Conservation (phyloP, 1,139 yeast genomes). For the Yamadazyma blattariae region DNA sequence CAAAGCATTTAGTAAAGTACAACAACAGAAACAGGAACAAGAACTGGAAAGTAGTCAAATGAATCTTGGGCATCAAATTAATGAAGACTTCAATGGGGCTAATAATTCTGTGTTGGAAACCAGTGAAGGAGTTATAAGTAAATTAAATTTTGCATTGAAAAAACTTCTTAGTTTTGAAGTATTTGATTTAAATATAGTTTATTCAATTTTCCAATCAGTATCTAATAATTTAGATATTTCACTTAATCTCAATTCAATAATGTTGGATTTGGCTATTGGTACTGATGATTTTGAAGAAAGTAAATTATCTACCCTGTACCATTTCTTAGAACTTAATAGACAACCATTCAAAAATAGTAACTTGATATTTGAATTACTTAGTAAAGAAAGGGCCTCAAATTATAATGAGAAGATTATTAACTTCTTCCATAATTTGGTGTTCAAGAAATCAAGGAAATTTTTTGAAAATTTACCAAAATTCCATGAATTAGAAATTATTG, state of each 20-base stretch:
- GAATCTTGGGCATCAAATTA: too few relatives aligned
- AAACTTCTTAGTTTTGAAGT: conserved; percentile 11
- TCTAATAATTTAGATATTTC: conserved; percentile 5
- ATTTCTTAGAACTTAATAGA: conserved; percentile 3
- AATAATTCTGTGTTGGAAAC: not conserved
- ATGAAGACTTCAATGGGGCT: too few relatives aligned
- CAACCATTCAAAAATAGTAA: conserved; percentile 7
- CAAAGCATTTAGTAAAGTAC: conserved; percentile 9
- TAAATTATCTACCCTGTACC: not conserved
- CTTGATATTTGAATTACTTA: conserved; percentile 4
- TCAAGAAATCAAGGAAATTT: conserved; percentile 20
- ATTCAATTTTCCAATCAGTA: conserved; percentile 8
- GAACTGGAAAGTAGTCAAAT: not conserved
- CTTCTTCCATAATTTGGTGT: conserved; percentile 18
- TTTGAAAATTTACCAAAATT: conserved; percentile 23
- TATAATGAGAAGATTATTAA: conserved; percentile 1
- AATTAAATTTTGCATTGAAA: conserved; percentile 7
- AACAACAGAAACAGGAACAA: not conserved
- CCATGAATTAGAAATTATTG: conserved; percentile 19
- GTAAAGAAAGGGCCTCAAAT: conserved; percentile 2
- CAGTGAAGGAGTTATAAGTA: not conserved
- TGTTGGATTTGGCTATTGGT: conserved; percentile 18
- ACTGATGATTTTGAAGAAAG: conserved; percentile 3
- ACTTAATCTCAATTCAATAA: conserved; percentile 4
- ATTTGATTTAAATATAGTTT: conserved; percentile 8